Base-by-base conservation (phyloP, 768 basidiomycete genomes). In the Leccinum variicolor region DNA sequence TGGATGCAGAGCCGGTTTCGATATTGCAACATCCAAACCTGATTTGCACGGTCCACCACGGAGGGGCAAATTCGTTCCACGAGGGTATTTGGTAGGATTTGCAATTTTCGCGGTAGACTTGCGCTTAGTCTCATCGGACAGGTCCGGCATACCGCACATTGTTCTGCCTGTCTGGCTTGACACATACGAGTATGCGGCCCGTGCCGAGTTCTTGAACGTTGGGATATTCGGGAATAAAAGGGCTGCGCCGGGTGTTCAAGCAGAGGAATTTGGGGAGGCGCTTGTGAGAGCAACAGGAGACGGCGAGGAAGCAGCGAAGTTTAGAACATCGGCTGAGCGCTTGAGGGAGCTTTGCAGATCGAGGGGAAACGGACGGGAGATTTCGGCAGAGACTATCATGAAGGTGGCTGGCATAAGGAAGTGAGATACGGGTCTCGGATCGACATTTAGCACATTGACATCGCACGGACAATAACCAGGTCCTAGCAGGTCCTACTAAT, bases 101-200 rank as follows among this genome's bases (percentile, higher is more conserved):
- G 31, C 25, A 10, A 26, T 23, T 15, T 25, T 47, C 17, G 23
- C 4, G 15, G 5, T 25, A 21, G 7, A 26, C 25, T 26, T 26
- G 46, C 13, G 25, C 11, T 6, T 5, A 25, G 29, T 25, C 7
- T 11, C 25, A 5, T 45, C 23, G n/a, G 17, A 48, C 17, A 64
- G 63, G 54, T 65, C 54, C 41, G 63, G 63, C 1, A 13, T 54
- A 0, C 59, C 59, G 0, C 59, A 58, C n/a, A 43, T 64, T 8
- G 39, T 61, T 15, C 59, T 65, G 15, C 45, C 63, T 1, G 54
- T 56, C n/a, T 61, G 60, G 63, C 50, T 13, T 14, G 63, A 64
- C 39, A 61, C 59, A 4, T 64, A 46, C 33, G 56, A 63, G 9
- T 55, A 56, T 19, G 50, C 48, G 10, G 14, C 11, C 1, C 54